Conservation (phyloP, 495 filamentous ascomycete genomes). For the Annulohypoxylon bovei region DNA sequence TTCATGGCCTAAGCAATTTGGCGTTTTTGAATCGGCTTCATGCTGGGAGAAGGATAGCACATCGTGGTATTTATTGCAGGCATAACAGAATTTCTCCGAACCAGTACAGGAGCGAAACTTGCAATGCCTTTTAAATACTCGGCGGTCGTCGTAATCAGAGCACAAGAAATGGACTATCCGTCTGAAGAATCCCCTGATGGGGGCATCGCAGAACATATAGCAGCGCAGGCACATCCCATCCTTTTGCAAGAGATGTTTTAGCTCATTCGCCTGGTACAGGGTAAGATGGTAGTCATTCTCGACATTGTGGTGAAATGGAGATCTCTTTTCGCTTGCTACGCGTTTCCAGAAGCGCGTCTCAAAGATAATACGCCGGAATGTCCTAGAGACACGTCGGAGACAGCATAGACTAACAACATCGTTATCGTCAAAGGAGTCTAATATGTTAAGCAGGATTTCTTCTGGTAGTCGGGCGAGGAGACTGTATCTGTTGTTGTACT, state of each 20-base stretch:
- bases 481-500: conserved; percentile 12
- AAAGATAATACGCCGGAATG: conserved; percentile 3
- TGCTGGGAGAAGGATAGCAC: background rate
- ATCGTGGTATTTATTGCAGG: background rate
- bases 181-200: background rate
- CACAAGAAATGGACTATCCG: background rate
- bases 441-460: conserved; percentile 19
- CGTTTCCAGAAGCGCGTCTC: background rate
- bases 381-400: conserved; percentile 5
- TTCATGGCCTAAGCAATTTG: conserved; percentile 29
- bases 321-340: too few species aligned
- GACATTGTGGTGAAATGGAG: background rate
- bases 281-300: background rate
- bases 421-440: background rate
- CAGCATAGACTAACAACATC: conserved; percentile 5
- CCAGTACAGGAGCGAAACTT: too few species aligned
- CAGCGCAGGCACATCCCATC: conserved; percentile 27
- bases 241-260: conserved; percentile 25
- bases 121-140: background rate
- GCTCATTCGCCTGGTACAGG: background rate
- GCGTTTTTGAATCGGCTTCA: background rate
- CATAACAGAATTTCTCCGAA: background rate
- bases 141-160: background rate
- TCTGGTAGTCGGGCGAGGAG: conserved; percentile 24
- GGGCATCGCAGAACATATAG: conserved; percentile 18